Evolutionary conservation across 352 stramenopile species (phyloP), one percentile per base, ranked within the genome.

Genomic region (Pythium periplocum): DNA sequence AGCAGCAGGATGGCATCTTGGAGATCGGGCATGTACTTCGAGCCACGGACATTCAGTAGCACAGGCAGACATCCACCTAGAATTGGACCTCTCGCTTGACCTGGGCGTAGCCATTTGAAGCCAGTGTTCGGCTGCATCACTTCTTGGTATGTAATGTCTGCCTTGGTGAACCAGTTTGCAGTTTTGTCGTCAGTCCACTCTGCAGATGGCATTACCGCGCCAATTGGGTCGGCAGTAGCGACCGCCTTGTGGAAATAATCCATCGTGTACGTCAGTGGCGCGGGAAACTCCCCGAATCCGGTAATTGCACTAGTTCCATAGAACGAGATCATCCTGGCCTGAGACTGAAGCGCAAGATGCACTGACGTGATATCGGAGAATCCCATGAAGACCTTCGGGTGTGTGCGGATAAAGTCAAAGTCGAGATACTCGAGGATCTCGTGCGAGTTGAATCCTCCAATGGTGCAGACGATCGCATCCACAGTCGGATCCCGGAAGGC

Each of bases 171-270:
- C 75, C 78, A 88, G 63, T 88, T 79, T 2, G 68, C 63, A 4
- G 73, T 82, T 55, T 83, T 85, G 62, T 88, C 73, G 45, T 86
- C 71, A 1, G 66, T 78, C 75, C 73, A 88, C 43, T 84, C 68
- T 0, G 32, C 39, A 2, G 75, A 88, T 6, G 75, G 58, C 6
- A 33, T 8, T 34, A 86, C 50, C 0, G 51, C 31, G 0, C 75
- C 70, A 11, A 83, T 55, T 3, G 73, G 62, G 17, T 69, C 45
- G 0, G 57, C 6, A 2, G 45, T n/a, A 2, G 45, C 58, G 10
- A 78, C 45, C 4, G 68, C 66, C 11, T 53, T 67, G 45, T 50
- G 71, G 37, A 83, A 88, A 11, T 68, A 45, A 7, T 60, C 40
- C 44, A 77, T 68, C 10, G 75, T 83, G 57, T 79, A 88, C 40